Evolutionary conservation across 768 basidiomycete species (phyloP), one percentile per base, ranked within the genome.

Genomic region (Tephrocybe rancida): DNA sequence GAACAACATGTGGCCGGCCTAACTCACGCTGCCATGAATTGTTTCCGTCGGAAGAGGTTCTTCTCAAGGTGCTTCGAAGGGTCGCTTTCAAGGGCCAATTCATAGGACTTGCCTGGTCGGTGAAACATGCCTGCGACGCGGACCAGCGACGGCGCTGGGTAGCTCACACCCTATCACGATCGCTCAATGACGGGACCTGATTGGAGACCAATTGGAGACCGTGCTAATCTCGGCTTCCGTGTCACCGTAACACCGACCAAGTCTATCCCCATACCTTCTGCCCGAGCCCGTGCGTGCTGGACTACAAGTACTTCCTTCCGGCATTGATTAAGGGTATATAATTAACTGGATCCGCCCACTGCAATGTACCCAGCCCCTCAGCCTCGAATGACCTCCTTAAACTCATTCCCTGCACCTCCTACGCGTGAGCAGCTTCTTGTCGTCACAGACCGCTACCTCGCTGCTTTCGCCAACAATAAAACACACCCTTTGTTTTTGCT

Each of bases 371-470:
- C 41, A 37, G 24, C 16, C 10, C 47, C 43, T 34, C 18, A 18
- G 26, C 21, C 34, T 45, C 26, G 9, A 18, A 50, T 53, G 50
- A 34, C 50, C 19, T 27, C 34, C 43, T 48, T 29, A 11, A 43
- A 22, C 16, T 6, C 22, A 50, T 30, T 51, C 51, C 44, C 19
- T 21, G 3, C 56, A 37, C 61, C 65, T 47, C 55, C 58, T 25
- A 48, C 64, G n/a, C 61, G 62, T 35, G 63, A 67, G 44, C 66
- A 74, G 47, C 64, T 77, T 16, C 63, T 70, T 38, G 61, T 65
- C 3, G 63, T 71, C 1, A 69, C 72, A 14, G 63, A 70, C 39
- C 55, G 66, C 5, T 75, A 76, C 50, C 71, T 78, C 59, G 60
- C 63, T 19, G 76, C 74, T 2, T 66, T 78, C 44, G 61, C 71